Evolutionary conservation across 257 asterid genomes (phyloP).

Genomic region (Thymus quinquecostatus): DNA sequence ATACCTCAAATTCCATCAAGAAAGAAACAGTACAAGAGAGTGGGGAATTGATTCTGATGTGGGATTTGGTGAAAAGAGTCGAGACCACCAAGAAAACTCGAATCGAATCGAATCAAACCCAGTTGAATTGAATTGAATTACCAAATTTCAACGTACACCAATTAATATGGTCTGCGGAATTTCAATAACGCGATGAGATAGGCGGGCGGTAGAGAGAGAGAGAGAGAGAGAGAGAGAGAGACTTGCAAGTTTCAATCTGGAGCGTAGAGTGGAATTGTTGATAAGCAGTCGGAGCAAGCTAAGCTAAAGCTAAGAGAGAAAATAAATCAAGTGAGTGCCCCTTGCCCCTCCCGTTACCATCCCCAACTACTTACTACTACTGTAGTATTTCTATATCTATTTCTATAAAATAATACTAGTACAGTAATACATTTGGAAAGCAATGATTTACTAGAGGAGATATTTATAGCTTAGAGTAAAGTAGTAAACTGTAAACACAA

Average conservation of each 20-base stretch:
- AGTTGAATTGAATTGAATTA: slow-evolving; percentile 23
- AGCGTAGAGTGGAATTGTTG: slow-evolving; percentile 52
- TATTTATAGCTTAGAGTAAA: background rate
- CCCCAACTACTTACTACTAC: background rate
- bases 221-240: slow-evolving; percentile 38
- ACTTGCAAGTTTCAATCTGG: slow-evolving; percentile 40
- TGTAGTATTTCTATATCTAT: background rate
- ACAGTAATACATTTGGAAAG: too few species aligned
- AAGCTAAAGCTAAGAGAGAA: background rate
- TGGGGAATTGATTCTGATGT: slow-evolving; percentile 42
- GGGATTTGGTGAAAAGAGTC: slow-evolving; percentile 36
- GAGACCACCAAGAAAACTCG: slow-evolving; percentile 27
- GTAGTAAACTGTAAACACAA: slow-evolving; percentile 15
- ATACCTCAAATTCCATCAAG: slow-evolving; percentile 59
- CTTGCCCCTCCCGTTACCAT: background rate
- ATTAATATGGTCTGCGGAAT: slow-evolving; percentile 24
- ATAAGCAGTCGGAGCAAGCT: slow-evolving; percentile 37
- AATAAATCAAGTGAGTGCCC: background rate
- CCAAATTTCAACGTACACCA: slow-evolving; percentile 27
- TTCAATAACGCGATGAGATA: slow-evolving; percentile 15
- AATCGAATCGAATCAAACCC: slow-evolving; percentile 37
- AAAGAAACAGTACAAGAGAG: slow-evolving; percentile 3
- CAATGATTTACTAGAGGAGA: slow-evolving; percentile 17
- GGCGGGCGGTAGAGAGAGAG: slow-evolving; percentile 27
- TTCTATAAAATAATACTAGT: too few species aligned